Evolutionary conservation across 2,329 filamentous ascomycete species (phyloP), one percentile per base, ranked within the genome.

Genomic region (Akanthomyces uredinophilus): DNA sequence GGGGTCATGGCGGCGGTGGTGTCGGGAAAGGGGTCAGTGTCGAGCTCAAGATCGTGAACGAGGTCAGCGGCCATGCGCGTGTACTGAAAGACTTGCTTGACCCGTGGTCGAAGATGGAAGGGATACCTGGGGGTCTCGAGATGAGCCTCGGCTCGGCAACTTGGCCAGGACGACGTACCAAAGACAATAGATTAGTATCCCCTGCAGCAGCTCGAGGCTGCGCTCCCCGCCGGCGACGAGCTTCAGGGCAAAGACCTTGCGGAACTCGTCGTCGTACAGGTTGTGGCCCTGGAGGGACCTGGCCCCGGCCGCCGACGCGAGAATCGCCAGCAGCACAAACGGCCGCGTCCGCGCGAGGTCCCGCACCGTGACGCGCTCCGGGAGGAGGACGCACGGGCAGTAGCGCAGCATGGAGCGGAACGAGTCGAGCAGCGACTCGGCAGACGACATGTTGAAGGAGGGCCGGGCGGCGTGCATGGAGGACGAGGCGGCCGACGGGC

Each of bases 191-290:
- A 86, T 77, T 29, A 86, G 71, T 22, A 87, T 70, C 3, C 83
- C 83, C 64, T 85, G 81, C 1, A 87, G 69, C 18, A 87, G 66
- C 65, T 87, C 83, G 24, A 87, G 63, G 14, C 77, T 83, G 61
- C 82, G 78, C 72, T 87, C 83, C 0, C 83, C 83, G 3, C 80
- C 78, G 0, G 83, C 77, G 0, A 87, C 81, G 46, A 84, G 81
- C 68, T 83, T 85, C 50, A 83, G 73, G 1, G 78, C 82, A n/a
- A 85, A 66, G 0, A 83, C 76, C 67, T 84, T 84, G 35, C 82
- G 75, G 56, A 86, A 83, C 70, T 86, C 83, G 54, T 81, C 79
- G 32, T 86, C 83, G 50, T 86, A 84, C 3, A 83, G 72, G 16
- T 71, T 78, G 61, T 85, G 81, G 0, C 82, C 78, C 65, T 82